These are phyloP conservation scores for Alternaria angustiovoidea DNA, from an alignment of 2,329 filamentous ascomycete genomes.

Conservation along the genomic window DNA sequence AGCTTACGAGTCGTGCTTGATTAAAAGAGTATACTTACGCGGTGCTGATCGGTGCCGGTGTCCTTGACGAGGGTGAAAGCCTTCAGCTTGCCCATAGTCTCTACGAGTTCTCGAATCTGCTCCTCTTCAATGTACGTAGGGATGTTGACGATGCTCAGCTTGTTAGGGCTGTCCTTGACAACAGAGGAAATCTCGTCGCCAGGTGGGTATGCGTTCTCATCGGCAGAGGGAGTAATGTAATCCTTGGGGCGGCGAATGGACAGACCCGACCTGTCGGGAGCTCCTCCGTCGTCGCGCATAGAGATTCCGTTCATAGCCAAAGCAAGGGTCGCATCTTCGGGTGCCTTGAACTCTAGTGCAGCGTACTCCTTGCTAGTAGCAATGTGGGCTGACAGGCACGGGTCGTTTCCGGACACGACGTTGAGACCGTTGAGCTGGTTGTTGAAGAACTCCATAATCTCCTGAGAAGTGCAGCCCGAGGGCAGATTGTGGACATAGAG, in stretches of 20 bases:
- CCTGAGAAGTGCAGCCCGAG: constrained; percentile 74
- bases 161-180: constrained; percentile 92
- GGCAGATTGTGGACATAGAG: constrained; percentile 88
- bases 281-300: constrained; percentile 73
- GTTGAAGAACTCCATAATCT: constrained; percentile 87
- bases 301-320: constrained; percentile 87
- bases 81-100: constrained; percentile 91
- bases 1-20: constrained; percentile 7
- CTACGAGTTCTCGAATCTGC: constrained; percentile 87
- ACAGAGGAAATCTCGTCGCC: constrained; percentile 79
- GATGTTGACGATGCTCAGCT: constrained; percentile 91
- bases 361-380: constrained; percentile 82
- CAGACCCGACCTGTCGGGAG: constrained; percentile 64
- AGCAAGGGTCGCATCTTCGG: constrained; percentile 88
- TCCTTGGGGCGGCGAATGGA: constrained; percentile 90
- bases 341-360: constrained; percentile 86
- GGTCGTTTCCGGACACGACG: constrained; percentile 81
- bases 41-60: constrained; percentile 80
- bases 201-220: constrained; percentile 69
- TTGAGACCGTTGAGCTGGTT: constrained; percentile 97
- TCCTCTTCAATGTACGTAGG: constrained; percentile 88
- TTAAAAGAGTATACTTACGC: constrained; percentile 65
- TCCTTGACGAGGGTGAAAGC: constrained; percentile 92
- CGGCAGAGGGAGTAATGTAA: constrained; percentile 85
- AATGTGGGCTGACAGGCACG: constrained; percentile 84